Evolutionary conservation across 2,329 filamentous ascomycete species (phyloP).

Genomic region (Diaporthe australafricana): DNA sequence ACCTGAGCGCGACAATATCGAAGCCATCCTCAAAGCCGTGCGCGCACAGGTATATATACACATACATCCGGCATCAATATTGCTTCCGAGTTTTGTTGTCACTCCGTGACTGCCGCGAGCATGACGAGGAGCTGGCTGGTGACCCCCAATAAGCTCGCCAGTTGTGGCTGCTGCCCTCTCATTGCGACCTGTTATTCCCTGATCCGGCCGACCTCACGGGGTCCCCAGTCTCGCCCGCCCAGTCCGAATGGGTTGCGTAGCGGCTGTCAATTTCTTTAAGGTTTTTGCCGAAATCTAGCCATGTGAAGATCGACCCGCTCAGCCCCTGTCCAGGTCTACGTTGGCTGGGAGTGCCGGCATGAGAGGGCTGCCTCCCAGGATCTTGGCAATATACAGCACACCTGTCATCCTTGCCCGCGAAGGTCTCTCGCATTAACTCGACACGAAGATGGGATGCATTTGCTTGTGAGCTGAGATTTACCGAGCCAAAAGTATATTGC

Average conservation of each 20-base stretch:
- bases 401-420: not conserved
- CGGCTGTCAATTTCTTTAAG: constrained; percentile 8
- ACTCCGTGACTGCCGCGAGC: not conserved
- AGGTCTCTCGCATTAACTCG: not conserved
- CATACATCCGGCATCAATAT: not conserved
- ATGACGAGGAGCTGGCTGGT: not conserved
- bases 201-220: not conserved
- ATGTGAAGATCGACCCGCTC: constrained; percentile 15
- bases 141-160: not conserved
- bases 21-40: not conserved
- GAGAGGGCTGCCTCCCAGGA: not conserved
- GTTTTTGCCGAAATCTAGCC: constrained; percentile 21
- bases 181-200: not conserved
- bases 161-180: not conserved
- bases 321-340: not conserved
- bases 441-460: not conserved
- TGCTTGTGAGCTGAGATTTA: not conserved
- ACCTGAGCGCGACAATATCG: not conserved
- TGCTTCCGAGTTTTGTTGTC: not conserved
- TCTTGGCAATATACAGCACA: constrained; percentile 1
- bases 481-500: not conserved
- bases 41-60: not conserved
- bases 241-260: not conserved
- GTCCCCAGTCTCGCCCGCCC: not conserved
- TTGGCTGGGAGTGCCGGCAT: not conserved